Percentiles rank a stretch among this genome's conserved stretches.
Conservation (phyloP, 2,329 filamentous ascomycete genomes). For the Venturia carpophila region DNA sequence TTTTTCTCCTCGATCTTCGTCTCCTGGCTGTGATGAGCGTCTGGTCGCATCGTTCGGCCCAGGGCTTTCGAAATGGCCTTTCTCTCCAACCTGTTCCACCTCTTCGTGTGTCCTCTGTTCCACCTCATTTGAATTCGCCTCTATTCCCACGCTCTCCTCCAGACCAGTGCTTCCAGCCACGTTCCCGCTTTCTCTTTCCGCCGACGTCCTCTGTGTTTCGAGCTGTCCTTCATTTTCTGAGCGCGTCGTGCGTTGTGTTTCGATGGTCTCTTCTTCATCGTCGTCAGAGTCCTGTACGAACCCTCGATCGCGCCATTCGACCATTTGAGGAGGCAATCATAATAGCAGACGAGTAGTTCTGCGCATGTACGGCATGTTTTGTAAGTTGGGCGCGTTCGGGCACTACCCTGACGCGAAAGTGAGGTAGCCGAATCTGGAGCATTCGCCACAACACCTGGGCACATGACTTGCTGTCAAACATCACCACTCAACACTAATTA, state of each 20-base stretch:
- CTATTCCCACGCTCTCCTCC: background rate
- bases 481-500: background rate
- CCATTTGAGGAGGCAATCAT: slow-evolving; percentile 35
- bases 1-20: background rate
- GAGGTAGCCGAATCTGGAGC: background rate
- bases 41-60: background rate
- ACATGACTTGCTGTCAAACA: background rate
- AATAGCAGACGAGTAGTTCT: slow-evolving; percentile 2
- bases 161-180: background rate
- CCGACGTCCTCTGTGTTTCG: background rate
- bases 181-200: background rate
- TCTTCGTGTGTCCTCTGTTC: background rate
- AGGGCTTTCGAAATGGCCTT: background rate
- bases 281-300: slow-evolving; percentile 46
- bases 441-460: background rate
- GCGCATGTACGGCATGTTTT: background rate
- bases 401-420: background rate
- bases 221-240: background rate
- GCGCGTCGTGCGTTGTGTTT: slow-evolving; percentile 21
- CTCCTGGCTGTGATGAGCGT: background rate
- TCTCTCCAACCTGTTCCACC: background rate
- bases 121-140: background rate
- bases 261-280: slow-evolving; percentile 25
- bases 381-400: slow-evolving; percentile 1
- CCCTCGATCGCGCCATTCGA: slow-evolving; percentile 41